Base-by-base conservation (phyloP, 768 basidiomycete species). In the Mycena albidolilacea region DNA sequence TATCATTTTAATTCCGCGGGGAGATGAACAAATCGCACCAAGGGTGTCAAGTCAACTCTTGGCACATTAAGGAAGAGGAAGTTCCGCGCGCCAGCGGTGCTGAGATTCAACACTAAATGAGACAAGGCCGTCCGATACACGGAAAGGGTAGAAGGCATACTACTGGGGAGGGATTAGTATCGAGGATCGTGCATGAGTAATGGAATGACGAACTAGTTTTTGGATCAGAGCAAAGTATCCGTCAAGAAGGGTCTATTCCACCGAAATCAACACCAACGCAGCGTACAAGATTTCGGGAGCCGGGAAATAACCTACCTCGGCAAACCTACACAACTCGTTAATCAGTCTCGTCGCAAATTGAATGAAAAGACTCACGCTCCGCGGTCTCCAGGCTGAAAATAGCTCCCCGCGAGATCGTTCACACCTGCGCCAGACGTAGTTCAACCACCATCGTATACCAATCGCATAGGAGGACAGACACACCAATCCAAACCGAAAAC, bases 331-430 rank as follows among this genome's bases (percentile, higher is more conserved):
- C 11, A 54, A 17, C 3, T 15, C 11, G 12, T 21, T 12, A 58
- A 30, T 59, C 30, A 62, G 23, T 10, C 41, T n/a, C 17, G 57
- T 21, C 7, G 55, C 43, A 6, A 58, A 38, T 21, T 23, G 9
- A 58, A 50, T 10, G 3, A 23, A 11, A 30, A 3, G 30, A 62
- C 89, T 69, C 76, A 90, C 89, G 87, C 87, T 70, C 77, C 80
- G 23, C 88, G 84, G 75, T 88, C 84, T 0, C 89, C 90, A 52
- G 81, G 74, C 64, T 80, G 19, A 67, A 85, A 87, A 69, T 85
- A 90, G 63, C 87, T 89, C 72, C 88, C 88, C 21, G 88, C 90
- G 44, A 93, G 86, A 77, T 93, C 92, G 74, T 93, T 93, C 73
- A 93, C 90, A 1, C 92, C 72, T 73, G 52, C 37, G 14, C 46